Evolutionary conservation across 2,329 filamentous ascomycete genomes (phyloP).

Genomic region (Aspergillus oerlinghausenensis): DNA sequence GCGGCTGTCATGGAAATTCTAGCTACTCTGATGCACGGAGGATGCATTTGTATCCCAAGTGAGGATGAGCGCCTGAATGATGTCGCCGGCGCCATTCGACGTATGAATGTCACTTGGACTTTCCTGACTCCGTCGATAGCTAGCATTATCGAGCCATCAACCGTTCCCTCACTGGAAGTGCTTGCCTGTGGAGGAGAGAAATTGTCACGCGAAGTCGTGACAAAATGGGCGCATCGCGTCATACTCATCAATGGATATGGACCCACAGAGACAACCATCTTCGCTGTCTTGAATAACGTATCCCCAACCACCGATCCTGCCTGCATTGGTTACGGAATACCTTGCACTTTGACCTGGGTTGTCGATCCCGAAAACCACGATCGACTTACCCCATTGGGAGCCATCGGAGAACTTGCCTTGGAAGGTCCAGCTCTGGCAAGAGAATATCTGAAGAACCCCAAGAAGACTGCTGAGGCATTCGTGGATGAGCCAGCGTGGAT

Average conservation of each 20-base stretch:
- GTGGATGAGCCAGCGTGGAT: slow-evolving; percentile 23
- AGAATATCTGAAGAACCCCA: slow-evolving; percentile 36
- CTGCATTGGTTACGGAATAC: slow-evolving; percentile 21
- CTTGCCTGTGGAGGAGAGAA: slow-evolving; percentile 50
- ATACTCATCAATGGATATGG: slow-evolving; percentile 39
- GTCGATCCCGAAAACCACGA: slow-evolving; percentile 30
- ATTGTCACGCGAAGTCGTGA: slow-evolving; percentile 67
- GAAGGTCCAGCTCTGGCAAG: slow-evolving; percentile 36
- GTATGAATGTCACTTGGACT: slow-evolving; percentile 48
- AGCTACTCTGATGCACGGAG: slow-evolving; percentile 39
- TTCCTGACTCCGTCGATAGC: slow-evolving; percentile 45
- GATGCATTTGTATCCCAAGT: slow-evolving; percentile 46
- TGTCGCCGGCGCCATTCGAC: slow-evolving; percentile 43
- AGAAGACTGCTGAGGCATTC: slow-evolving; percentile 28
- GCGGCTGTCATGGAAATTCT: slow-evolving; percentile 39
- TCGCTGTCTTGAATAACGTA: slow-evolving; percentile 28
- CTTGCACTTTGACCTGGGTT: slow-evolving; percentile 27
- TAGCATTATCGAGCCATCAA: slow-evolving; percentile 36
- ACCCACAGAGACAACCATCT: slow-evolving; percentile 33
- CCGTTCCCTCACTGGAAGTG: slow-evolving; percentile 38
- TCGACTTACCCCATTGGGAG: slow-evolving; percentile 33
- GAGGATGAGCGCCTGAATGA: slow-evolving; percentile 46
- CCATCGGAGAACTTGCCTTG: slow-evolving; percentile 31
- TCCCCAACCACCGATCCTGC: slow-evolving; percentile 16
- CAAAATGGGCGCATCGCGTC: slow-evolving; percentile 56